Evolutionary conservation across 2,329 filamentous ascomycete species (phyloP).

Genomic region (Xylariales sp.): DNA sequence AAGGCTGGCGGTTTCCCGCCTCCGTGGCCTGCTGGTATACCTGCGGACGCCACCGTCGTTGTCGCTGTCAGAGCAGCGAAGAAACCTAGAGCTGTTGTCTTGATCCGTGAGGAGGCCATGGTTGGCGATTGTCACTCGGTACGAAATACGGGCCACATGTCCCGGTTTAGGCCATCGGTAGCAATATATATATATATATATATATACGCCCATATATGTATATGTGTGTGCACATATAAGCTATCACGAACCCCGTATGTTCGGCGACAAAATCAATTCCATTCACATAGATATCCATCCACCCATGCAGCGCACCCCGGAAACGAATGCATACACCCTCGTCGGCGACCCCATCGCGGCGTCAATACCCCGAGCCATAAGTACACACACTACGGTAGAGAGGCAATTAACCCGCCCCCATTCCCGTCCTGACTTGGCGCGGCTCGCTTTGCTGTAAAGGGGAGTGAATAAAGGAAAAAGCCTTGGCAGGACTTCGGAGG

Average conservation of each 20-base stretch:
- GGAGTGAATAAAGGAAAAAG: neutral
- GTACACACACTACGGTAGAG: too few relatives aligned
- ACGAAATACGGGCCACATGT: neutral
- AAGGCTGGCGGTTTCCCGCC: conserved; percentile 55
- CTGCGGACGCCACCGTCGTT: conserved; percentile 19
- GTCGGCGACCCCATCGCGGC: neutral
- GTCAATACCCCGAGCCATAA: conserved; percentile 22
- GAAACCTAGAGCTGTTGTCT: neutral
- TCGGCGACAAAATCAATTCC: neutral
- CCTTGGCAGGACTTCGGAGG: conserved; percentile 12
- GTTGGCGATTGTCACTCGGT: neutral
- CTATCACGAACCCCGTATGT: too few relatives aligned
- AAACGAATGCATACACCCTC: neutral
- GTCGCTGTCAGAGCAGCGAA: conserved; percentile 2
- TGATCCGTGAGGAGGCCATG: conserved; percentile 32
- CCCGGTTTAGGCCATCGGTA: too few relatives aligned
- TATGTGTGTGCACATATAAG: too few relatives aligned
- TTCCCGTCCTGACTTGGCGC: neutral
- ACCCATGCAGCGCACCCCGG: neutral
- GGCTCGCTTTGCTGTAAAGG: neutral
- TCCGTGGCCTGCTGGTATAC: conserved; percentile 20
- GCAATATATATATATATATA: too few relatives aligned
- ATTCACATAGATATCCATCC: neutral
- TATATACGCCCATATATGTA: too few relatives aligned
- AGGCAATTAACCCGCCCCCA: too few relatives aligned